These are phyloP conservation scores for Suillus sp. DNA, from an alignment of 768 basidiomycete genomes.

Conservation along the genomic window DNA sequence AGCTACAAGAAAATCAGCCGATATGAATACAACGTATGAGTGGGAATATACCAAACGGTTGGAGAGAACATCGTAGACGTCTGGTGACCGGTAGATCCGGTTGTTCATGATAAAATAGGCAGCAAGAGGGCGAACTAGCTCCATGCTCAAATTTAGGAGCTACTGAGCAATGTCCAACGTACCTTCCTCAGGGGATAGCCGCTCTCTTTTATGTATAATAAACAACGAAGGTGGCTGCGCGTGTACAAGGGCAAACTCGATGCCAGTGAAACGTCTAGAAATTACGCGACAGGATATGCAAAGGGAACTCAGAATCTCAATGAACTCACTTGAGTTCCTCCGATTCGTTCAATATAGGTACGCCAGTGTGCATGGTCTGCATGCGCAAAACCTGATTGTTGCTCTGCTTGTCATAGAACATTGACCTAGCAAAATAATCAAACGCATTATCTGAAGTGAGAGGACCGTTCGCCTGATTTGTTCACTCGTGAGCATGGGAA, in stretches of 20 bases:
- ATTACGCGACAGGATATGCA: constrained; percentile 12
- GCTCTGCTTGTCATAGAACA: constrained; percentile 94
- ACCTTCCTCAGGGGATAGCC: constrained; percentile 85
- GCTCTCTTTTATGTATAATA: constrained; percentile 87
- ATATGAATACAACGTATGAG: constrained; percentile 21
- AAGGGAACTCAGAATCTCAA: constrained; percentile 1
- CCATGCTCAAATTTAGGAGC: constrained; percentile 13
- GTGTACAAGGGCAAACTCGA: constrained; percentile 86
- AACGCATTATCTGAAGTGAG: constrained; percentile 78
- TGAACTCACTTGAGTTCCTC: constrained; percentile 78
- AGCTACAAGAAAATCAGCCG: constrained; percentile 42
- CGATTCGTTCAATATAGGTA: constrained; percentile 74
- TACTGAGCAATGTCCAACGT: constrained; percentile 24
- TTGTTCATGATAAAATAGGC: constrained; percentile 89
- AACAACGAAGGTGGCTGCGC: constrained; percentile 80
- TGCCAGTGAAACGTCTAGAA: constrained; percentile 77
- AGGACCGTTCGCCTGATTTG: constrained; percentile 70
- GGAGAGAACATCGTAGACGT: constrained; percentile 80
- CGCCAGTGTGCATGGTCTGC: constrained; percentile 89
- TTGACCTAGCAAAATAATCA: constrained; percentile 87
- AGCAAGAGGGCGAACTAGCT: constrained; percentile 70
- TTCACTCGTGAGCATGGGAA: constrained; percentile 6
- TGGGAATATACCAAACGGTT: constrained; percentile 66
- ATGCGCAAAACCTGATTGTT: constrained; percentile 91
- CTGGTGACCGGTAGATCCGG: constrained; percentile 86